Percentiles rank a stretch among this genome's conserved stretches.
Conservation (phyloP, 2,329 filamentous ascomycete species). For the Hypoxylon sp. region DNA sequence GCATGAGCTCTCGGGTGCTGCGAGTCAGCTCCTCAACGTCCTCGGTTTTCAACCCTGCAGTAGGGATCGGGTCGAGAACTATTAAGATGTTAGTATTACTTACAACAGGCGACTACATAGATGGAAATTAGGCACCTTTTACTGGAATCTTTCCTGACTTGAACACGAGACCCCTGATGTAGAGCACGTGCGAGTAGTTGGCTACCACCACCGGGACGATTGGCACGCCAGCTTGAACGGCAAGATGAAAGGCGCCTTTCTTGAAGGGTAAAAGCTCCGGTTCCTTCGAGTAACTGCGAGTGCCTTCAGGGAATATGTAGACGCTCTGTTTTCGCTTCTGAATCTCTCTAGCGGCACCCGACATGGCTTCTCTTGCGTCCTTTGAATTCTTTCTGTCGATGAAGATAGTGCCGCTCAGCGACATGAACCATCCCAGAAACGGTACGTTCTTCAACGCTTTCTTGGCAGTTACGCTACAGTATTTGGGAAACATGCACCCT, state of each 20-base stretch:
- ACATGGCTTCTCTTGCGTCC: conserved; percentile 87
- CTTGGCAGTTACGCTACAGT: conserved; percentile 95
- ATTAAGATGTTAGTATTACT: conserved; percentile 23
- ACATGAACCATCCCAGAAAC: conserved; percentile 95
- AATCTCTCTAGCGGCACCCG: conserved; percentile 85
- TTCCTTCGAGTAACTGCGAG: conserved; percentile 86
- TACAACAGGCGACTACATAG: not conserved
- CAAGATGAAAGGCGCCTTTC: conserved; percentile 97
- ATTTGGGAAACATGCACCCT: conserved; percentile 87
- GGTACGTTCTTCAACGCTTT: conserved; percentile 82
- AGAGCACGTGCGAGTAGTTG: conserved; percentile 82
- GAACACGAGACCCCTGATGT: conserved; percentile 73
- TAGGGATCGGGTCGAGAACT: conserved; percentile 87
- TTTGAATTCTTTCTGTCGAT: conserved; percentile 90
- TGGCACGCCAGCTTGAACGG: conserved; percentile 91
- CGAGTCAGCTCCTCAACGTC: conserved; percentile 82
- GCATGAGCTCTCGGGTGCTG: conserved; percentile 80
- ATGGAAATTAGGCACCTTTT: conserved; percentile 69
- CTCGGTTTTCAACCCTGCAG: conserved; percentile 75
- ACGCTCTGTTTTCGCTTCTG: conserved; percentile 77
- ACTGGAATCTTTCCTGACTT: conserved; percentile 77
- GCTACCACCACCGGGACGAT: conserved; percentile 87
- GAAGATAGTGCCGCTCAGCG: conserved; percentile 89
- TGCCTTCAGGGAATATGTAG: conserved; percentile 93
- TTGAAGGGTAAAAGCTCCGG: conserved; percentile 94